Conservation (phyloP, 108 stramenopile genomes). For the Bacterosira constricta region DNA sequence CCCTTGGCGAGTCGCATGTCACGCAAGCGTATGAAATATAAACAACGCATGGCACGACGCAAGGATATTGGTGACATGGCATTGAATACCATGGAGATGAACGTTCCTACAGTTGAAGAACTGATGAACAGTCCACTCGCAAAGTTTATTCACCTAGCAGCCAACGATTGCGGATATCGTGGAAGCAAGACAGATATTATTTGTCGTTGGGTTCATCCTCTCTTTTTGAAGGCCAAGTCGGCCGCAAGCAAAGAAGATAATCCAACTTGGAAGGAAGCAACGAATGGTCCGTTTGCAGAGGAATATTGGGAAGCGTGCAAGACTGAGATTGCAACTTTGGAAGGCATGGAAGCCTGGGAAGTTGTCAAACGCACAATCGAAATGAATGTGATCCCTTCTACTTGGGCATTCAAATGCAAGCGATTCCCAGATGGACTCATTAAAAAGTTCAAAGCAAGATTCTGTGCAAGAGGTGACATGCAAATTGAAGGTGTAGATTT, state of each 20-base stretch:
- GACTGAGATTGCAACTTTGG: slow-evolving; percentile 18
- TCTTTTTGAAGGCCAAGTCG: neutral
- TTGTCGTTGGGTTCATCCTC: neutral
- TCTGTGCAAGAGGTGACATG: slow-evolving; percentile 59
- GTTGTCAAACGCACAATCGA: too few species aligned
- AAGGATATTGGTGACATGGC: neutral
- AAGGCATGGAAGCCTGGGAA: slow-evolving; percentile 3
- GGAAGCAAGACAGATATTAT: neutral
- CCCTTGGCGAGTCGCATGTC: neutral
- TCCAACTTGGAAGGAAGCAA: slow-evolving; percentile 30
- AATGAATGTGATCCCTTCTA: too few species aligned
- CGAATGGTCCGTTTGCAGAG: slow-evolving; percentile 25
- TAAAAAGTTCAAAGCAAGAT: slow-evolving; percentile 59
- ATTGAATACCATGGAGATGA: neutral
- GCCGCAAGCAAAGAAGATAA: slow-evolving; percentile 19
- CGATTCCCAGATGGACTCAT: slow-evolving; percentile 30
- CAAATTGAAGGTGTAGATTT: slow-evolving; percentile 63
- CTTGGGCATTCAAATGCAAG: slow-evolving; percentile 49
- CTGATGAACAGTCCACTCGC: neutral
- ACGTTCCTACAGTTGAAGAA: neutral
- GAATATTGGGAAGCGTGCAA: slow-evolving; percentile 24
- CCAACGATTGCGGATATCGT: neutral
- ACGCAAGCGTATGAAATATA: neutral
- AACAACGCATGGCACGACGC: neutral
- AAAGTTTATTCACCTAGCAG: neutral